Evolutionary conservation across 1,139 yeast genomes (phyloP), one percentile per base, ranked within the genome.

Genomic region (Saccharomyces pastorianus): DNA sequence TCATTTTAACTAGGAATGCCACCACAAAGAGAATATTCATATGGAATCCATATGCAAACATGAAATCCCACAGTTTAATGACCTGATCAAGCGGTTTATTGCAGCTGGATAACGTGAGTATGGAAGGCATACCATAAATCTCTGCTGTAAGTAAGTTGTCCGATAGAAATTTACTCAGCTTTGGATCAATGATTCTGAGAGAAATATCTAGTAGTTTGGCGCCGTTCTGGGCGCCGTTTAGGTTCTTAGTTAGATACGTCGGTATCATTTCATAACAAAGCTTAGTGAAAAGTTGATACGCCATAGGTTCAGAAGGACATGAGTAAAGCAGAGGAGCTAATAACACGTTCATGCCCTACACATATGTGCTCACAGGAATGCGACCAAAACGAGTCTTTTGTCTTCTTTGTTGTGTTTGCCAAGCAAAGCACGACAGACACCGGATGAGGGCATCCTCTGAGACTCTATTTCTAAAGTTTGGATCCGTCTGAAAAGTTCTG

Each of bases 11-110:
- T 48, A 90, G 73, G 68, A 89, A 96, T 0, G 97, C 95, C 17
- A 90, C 90, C 9, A 90, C 82, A 61, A 90, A 87, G 38, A 91
- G 73, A 31, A 91, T 79, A 69, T 90, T 90, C 84, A 90, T 79
- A 67, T 91, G 96, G 29, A 88, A 81, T 0, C 98, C 98, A 64
- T 88, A 90, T 2, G 97, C 96, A 69, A 90, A 85, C 64, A 89
- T 71, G 60, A 89, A 86, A 68, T 90, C 98, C 98, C 98, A 90
- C 28, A 90, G 74, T 54, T 83, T 79, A 49, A 90, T 72, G 0
- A 88, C 89, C 58, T 90, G 88, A 28, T 76, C 73, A 51, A 91
- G 73, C 0, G 96, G 95, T 8, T 96, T 96, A 2, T 96, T 89
- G 65, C 96, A 88, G 4, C 96, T 95, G 55, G 95, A 84, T 51